Evolutionary conservation across 2,329 filamentous ascomycete species (phyloP), one percentile per base, ranked within the genome.

Genomic region (Aureobasidium namibiae): DNA sequence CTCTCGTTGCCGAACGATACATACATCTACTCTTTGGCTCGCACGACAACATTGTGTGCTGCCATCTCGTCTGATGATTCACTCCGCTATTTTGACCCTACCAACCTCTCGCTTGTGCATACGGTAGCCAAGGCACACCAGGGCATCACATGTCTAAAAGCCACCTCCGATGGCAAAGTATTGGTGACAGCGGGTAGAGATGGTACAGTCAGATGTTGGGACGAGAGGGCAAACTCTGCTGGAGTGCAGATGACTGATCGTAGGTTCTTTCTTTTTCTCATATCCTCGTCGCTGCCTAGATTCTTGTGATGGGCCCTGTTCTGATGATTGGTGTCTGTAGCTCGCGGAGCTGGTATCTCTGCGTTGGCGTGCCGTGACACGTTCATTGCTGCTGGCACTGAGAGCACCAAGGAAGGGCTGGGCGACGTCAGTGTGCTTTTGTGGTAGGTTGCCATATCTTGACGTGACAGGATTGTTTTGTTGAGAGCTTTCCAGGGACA

Each of bases 161-260:
- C 80, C 1, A 61, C 50, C 24, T 58, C 44, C 21, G 61, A 60
- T 46, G 77, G 77, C 29, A 46, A 38, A 39, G 68, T 85, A 21
- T 76, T 90, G 6, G 83, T 82, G 61, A 91, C 88, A 0, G 82
- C 87, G 0, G 89, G 89, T 48, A 82, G 87, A 69, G 85, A 91
- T 68, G 88, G 89, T 8, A 75, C 78, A 9, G 80, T 90, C 11
- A 80, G 76, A 0, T 73, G 88, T 49, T 87, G 85, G 84, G 87
- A 90, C 73, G 67, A 85, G 63, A 78, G 86, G 61, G 57, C 42
- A 10, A 56, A 57, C 14, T 74, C 70, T 79, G 69, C 71, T 70
- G 66, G 78, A 29, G 11, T 56, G 34, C 7, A 31, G 45, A 49
- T 53, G 29, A 23, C n/a, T 41, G 56, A 60, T 39, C 60, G 57